Conservation (phyloP, 164 flowering plant species). For the Umbilicus rupestris region DNA sequence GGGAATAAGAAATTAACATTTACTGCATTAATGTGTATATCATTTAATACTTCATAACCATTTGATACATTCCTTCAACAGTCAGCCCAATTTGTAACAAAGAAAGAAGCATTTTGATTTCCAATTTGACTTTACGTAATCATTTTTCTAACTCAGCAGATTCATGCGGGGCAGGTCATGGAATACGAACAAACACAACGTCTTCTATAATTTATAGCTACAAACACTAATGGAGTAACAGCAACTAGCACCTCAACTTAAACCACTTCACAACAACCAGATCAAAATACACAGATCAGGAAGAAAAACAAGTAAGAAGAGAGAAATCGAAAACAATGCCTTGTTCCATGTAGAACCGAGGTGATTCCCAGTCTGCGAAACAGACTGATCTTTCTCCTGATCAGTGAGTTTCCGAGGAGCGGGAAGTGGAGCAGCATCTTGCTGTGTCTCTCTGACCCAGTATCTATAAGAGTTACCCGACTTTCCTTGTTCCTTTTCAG, state of each 20-base stretch:
- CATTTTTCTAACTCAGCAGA: neutral
- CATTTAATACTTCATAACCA: neutral
- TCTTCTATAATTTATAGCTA: neutral
- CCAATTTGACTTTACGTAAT: neutral
- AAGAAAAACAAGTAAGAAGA: neutral
- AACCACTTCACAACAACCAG: neutral
- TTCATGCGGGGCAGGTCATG: too few species aligned
- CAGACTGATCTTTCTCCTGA: constrained; percentile 20
- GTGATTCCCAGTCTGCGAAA: constrained; percentile 17
- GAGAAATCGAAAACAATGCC: constrained; percentile 19
- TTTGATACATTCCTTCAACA: neutral
- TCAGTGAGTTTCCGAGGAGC: constrained; percentile 54
- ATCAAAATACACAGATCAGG: neutral
- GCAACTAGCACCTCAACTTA: neutral
- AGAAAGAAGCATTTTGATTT: neutral
- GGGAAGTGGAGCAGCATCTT: constrained; percentile 72
- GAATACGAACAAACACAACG: neutral
- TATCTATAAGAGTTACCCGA: constrained; percentile 48
- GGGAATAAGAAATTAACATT: too few species aligned
- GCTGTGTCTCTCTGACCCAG: constrained; percentile 61
- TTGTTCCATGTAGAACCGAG: constrained; percentile 83
- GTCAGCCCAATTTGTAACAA: neutral
- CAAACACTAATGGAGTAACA: neutral
- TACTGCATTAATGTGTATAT: neutral
- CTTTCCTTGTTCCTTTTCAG: neutral